Evolutionary conservation across 441 rosid genomes (phyloP).

Genomic region (Lepidium campestre): DNA sequence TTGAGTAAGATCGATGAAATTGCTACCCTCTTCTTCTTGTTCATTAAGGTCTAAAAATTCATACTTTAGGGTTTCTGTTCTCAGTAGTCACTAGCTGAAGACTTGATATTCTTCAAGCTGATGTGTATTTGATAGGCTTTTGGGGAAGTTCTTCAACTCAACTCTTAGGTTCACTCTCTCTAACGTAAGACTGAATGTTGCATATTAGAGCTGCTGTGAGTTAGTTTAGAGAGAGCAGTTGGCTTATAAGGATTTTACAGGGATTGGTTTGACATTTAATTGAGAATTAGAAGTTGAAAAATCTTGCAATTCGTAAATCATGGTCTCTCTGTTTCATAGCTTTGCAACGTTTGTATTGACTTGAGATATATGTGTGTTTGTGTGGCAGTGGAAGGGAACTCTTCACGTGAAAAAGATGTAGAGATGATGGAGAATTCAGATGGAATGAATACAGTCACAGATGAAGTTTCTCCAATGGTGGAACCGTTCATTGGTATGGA

Average conservation of each 20-base stretch:
- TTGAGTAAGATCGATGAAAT: not conserved
- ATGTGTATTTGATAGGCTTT: not conserved
- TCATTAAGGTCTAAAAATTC: not conserved
- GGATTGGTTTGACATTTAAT: too few relatives aligned
- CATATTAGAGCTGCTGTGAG: not conserved
- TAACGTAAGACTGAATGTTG: not conserved
- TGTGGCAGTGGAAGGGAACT: constrained; percentile 51
- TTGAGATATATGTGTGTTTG: not conserved
- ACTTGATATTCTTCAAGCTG: not conserved
- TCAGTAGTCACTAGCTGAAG: not conserved
- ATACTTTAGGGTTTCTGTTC: not conserved
- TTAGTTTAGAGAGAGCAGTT: not conserved
- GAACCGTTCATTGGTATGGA: constrained; percentile 68
- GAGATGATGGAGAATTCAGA: constrained; percentile 33
- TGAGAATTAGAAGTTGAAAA: too few relatives aligned
- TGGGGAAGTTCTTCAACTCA: not conserved
- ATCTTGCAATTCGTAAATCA: too few relatives aligned
- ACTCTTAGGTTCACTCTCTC: not conserved
- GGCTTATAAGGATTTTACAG: too few relatives aligned
- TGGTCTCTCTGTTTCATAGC: too few relatives aligned
- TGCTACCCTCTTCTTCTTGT: not conserved
- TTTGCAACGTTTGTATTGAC: not conserved
- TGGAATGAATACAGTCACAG: constrained; percentile 30
- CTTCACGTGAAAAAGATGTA: constrained; percentile 32
- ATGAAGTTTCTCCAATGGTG: constrained; percentile 33